These are phyloP conservation scores for Naumovozyma dairenensis DNA, from an alignment of 805 yeast genomes.

Conservation along the genomic window DNA sequence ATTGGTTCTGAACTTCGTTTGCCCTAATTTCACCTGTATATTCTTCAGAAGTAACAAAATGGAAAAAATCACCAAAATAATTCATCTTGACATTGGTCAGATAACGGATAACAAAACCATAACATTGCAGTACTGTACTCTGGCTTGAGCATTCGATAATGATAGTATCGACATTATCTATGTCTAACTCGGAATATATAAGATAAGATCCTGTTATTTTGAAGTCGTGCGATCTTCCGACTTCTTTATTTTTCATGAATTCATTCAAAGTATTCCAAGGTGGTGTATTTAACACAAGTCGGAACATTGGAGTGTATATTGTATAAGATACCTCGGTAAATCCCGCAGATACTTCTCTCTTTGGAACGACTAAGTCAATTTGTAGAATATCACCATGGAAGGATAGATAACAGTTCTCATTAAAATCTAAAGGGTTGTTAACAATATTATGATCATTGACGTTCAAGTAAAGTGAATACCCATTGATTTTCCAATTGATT, in stretches of 20 bases:
- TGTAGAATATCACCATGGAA: conserved; percentile 53
- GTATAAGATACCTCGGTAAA: conserved; percentile 43
- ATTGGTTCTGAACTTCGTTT: conserved; percentile 3
- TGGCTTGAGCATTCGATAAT: conserved; percentile 56
- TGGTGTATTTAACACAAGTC: conserved; percentile 64
- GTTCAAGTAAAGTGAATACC: conserved; percentile 57
- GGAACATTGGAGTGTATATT: conserved; percentile 47
- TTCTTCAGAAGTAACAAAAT: conserved; percentile 80
- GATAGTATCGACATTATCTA: conserved; percentile 61
- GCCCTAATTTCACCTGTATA: conserved; percentile 33
- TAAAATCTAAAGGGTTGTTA: conserved; percentile 77
- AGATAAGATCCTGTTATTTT: conserved; percentile 56
- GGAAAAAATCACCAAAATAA: conserved; percentile 80
- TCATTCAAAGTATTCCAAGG: conserved; percentile 84
- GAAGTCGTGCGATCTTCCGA: conserved; percentile 63
- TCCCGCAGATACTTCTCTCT: conserved; percentile 42
- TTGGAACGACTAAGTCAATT: conserved; percentile 46
- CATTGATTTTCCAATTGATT: conserved; percentile 50
- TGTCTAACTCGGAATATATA: conserved; percentile 46
- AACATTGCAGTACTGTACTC: conserved; percentile 56
- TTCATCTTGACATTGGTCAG: conserved; percentile 72
- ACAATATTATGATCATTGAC: conserved; percentile 83
- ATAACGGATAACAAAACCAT: conserved; percentile 72
- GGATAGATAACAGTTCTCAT: conserved; percentile 67
- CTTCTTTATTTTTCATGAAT: conserved; percentile 49